phyloP scores from a whole-genome alignment of 306 rosid genomes.

The Glycyrrhiza uralensis region DNA sequence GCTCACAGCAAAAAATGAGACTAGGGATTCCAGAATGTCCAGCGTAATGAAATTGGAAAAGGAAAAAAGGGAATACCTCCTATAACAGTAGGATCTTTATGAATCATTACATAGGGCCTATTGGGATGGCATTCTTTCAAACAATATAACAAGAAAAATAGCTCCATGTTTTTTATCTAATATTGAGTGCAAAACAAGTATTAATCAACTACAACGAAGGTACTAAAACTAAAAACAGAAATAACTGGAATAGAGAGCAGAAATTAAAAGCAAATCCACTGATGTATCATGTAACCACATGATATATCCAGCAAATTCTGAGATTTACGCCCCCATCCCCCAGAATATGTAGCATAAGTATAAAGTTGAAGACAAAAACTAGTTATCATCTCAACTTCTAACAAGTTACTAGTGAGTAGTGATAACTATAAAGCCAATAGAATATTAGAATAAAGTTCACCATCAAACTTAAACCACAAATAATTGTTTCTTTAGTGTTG shows the following conservation, averaged over 20 bases:
- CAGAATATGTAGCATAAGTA: background rate
- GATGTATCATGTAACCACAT: background rate
- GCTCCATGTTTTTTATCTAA: background rate
- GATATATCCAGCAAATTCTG: conserved; percentile 19
- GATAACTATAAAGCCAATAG: conserved; percentile 6
- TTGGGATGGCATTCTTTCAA: background rate
- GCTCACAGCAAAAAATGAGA: background rate
- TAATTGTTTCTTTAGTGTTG: background rate
- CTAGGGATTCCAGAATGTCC: background rate
- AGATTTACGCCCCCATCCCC: background rate
- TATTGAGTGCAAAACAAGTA: background rate
- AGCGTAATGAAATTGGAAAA: background rate
- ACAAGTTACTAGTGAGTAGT: background rate
- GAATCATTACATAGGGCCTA: background rate
- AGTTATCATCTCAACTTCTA: background rate
- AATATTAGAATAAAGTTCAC: background rate
- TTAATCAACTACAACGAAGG: background rate
- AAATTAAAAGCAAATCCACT: background rate
- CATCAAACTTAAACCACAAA: background rate
- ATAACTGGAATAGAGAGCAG: background rate
- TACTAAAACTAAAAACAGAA: background rate
- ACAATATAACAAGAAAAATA: background rate
- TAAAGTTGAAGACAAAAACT: background rate
- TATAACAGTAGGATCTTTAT: background rate
- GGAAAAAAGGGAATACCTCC: background rate